These are phyloP conservation scores for Hortiboletus campestris DNA, from an alignment of 768 basidiomycete species.

Conservation along the genomic window DNA sequence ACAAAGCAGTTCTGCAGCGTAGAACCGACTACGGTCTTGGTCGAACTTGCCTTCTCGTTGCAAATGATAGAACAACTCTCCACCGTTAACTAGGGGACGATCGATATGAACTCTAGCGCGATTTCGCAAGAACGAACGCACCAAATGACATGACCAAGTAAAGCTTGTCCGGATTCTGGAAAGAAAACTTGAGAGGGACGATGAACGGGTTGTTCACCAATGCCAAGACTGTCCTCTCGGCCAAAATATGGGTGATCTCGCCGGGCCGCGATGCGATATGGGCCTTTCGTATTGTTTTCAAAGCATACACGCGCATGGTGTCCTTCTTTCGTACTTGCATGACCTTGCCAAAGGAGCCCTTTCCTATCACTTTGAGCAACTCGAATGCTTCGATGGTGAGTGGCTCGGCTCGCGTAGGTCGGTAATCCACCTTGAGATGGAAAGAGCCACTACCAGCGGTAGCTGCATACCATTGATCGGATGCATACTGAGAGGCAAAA, in stretches of 20 bases:
- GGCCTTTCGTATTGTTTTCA: constrained; percentile 98
- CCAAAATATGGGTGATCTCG: constrained; percentile 97
- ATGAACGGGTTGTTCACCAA: constrained; percentile 99
- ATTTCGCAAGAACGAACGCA: constrained; percentile 21
- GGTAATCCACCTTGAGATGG: constrained; percentile 95
- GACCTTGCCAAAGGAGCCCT: constrained; percentile 97
- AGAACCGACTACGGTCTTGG: constrained; percentile 90
- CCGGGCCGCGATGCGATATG: constrained; percentile 95
- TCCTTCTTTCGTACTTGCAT: constrained; percentile 99
- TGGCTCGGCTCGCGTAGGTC: constrained; percentile 76
- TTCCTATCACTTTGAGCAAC: constrained; percentile 95
- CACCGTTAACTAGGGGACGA: constrained; percentile 75
- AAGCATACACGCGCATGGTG: constrained; percentile 94
- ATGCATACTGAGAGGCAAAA: constrained; percentile 53
- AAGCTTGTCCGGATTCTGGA: constrained; percentile 96
- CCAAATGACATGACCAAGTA: constrained; percentile 98
- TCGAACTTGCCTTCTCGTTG: constrained; percentile 97
- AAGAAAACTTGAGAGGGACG: constrained; percentile 98
- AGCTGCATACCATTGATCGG: constrained; percentile 89
- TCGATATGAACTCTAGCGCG: background rate
- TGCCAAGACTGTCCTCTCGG: constrained; percentile 94
- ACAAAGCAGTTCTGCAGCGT: constrained; percentile 94
- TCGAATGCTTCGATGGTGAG: constrained; percentile 98
- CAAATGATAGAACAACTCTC: constrained; percentile 96
- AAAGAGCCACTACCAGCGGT: constrained; percentile 86